These are phyloP conservation scores for Candida montana DNA, from an alignment of 805 yeast genomes.

Conservation along the genomic window DNA sequence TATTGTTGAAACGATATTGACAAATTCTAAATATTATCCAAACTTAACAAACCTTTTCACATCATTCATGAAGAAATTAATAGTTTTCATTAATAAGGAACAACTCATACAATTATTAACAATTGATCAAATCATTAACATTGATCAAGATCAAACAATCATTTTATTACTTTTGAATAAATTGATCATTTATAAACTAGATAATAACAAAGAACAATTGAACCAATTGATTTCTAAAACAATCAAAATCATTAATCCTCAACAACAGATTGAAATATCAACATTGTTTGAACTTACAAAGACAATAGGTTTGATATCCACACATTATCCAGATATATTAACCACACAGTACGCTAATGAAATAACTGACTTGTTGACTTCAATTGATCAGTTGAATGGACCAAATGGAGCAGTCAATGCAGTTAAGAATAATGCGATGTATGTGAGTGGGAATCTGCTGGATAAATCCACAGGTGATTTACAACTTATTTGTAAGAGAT, in stretches of 20 bases:
- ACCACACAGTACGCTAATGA: constrained; percentile 9
- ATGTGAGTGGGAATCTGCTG: constrained; percentile 15
- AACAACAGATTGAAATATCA: constrained; percentile 11
- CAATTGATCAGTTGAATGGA: neutral
- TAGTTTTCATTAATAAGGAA: constrained; percentile 15
- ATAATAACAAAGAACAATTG: constrained; percentile 2
- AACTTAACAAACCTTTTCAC: constrained; percentile 16
- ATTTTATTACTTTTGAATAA: constrained; percentile 17
- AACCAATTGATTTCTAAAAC: constrained; percentile 9
- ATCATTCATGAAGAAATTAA: constrained; percentile 18
- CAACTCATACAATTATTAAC: constrained; percentile 3
- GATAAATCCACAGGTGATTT: constrained; percentile 3
- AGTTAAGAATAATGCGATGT: constrained; percentile 20
- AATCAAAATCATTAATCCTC: constrained; percentile 11
- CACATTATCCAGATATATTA: constrained; percentile 12
- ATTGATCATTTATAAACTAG: constrained; percentile 14
- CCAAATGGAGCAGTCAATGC: constrained; percentile 12
- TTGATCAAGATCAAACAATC: constrained; percentile 9
- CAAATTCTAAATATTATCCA: constrained; percentile 21
- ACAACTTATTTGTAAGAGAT: neutral
- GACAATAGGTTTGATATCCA: constrained; percentile 22
- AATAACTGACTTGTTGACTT: constrained; percentile 10
- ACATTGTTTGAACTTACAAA: constrained; percentile 24
- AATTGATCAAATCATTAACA: neutral
- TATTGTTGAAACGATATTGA: constrained; percentile 19